A percentile compares a stretch with the other conserved stretches of the same genome.
Conservation (phyloP, 352 stramenopile genomes). For the Phytophthora syringae region DNA sequence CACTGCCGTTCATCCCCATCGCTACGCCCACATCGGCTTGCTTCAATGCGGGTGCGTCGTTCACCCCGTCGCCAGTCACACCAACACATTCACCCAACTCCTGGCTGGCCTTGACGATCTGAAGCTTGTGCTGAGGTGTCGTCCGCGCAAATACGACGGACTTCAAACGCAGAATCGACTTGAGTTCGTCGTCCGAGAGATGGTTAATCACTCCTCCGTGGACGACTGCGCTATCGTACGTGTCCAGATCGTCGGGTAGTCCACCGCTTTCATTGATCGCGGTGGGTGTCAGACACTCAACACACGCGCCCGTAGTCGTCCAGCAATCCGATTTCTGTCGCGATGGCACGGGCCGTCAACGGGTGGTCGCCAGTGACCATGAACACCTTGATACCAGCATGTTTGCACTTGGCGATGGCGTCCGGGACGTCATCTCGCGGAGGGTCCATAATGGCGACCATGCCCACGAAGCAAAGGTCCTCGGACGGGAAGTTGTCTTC, state of each 20-base stretch:
- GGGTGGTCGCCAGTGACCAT: constrained; percentile 94
- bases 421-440: constrained; percentile 77
- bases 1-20: constrained; percentile 95
- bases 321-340: constrained; percentile 84
- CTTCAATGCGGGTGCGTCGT: constrained; percentile 69
- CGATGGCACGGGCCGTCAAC: constrained; percentile 88
- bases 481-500: constrained; percentile 46
- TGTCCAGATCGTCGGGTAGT: constrained; percentile 34
- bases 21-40: constrained; percentile 95
- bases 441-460: constrained; percentile 94
- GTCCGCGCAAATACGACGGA: constrained; percentile 95
- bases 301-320: constrained; percentile 41
- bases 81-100: constrained; percentile 54
- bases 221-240: constrained; percentile 71
- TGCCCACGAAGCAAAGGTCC: constrained; percentile 82
- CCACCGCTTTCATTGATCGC: neutral
- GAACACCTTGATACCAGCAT: constrained; percentile 89
- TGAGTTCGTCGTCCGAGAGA: constrained; percentile 39
- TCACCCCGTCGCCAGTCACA: constrained; percentile 82
- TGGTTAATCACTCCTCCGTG: constrained; percentile 43
- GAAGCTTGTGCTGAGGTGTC: constrained; percentile 50
- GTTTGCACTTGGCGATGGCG: constrained; percentile 80
- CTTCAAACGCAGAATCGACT: constrained; percentile 37
- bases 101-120: constrained; percentile 33
- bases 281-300: constrained; percentile 18